These are phyloP conservation scores for Fraxinus xanthoxyloides DNA, from an alignment of 305 asterid genomes.

Conservation along the genomic window DNA sequence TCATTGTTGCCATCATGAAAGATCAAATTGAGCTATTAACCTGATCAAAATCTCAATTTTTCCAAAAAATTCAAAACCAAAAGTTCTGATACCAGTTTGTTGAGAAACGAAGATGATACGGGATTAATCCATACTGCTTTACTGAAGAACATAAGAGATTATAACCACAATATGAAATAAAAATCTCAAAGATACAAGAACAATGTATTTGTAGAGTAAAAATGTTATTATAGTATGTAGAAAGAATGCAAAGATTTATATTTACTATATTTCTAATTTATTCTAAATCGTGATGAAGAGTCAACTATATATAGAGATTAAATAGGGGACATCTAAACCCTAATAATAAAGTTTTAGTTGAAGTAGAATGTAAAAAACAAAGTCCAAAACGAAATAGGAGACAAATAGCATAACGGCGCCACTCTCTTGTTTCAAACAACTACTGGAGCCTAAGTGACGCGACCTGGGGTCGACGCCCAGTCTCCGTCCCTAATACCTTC, in stretches of 20 bases:
- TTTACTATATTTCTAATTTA: background rate
- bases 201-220: background rate
- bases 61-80: background rate
- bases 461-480: background rate
- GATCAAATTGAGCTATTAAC: background rate
- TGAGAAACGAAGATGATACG: background rate
- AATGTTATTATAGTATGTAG: background rate
- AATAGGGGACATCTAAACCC: background rate
- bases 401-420: background rate
- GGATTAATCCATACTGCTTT: background rate
- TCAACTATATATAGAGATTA: background rate
- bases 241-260: too few relatives aligned
- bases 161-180: background rate
- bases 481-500: background rate
- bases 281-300: background rate
- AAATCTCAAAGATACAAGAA: background rate
- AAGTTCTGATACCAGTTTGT: background rate
- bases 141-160: too few relatives aligned
- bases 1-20: background rate
- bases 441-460: background rate
- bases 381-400: background rate
- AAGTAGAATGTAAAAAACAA: too few relatives aligned
- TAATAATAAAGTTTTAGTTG: too few relatives aligned
- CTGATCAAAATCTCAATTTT: background rate
- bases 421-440: too few relatives aligned